phyloP scores from a whole-genome alignment of 192 early-diverging fungal species.

The Coemansia biformis region DNA sequence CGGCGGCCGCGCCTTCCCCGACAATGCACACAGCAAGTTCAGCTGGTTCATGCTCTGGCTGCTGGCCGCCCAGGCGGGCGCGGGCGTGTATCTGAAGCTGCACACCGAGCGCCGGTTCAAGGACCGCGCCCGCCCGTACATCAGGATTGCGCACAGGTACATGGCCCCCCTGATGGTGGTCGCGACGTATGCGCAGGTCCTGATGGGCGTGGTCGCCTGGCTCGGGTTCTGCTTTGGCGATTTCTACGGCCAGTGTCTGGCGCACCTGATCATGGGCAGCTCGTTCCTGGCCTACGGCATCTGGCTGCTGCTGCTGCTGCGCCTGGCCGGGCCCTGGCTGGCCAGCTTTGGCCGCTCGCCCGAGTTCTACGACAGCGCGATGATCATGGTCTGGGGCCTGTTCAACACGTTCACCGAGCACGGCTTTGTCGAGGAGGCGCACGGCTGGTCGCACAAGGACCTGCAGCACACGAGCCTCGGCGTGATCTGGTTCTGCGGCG shows the following conservation, averaged over 20 bases:
- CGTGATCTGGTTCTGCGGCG: constrained; percentile 64
- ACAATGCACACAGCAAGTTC: constrained; percentile 63
- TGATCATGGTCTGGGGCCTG: constrained; percentile 62
- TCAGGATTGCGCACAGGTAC: constrained; percentile 51
- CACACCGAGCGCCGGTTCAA: constrained; percentile 56
- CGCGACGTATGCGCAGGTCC: constrained; percentile 60
- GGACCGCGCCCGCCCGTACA: constrained; percentile 49
- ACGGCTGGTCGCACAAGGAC: constrained; percentile 62
- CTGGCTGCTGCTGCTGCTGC: constrained; percentile 53
- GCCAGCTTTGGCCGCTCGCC: constrained; percentile 53
- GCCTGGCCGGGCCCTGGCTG: constrained; percentile 58
- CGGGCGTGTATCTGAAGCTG: constrained; percentile 58
- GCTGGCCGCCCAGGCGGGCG: constrained; percentile 47
- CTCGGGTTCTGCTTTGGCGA: constrained; percentile 62
- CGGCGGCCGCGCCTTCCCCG: constrained; percentile 56
- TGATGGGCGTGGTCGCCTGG: constrained; percentile 60
- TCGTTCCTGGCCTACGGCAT: constrained; percentile 66
- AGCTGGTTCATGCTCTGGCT: constrained; percentile 57
- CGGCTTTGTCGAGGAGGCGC: constrained; percentile 48
- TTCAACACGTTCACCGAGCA: constrained; percentile 70
- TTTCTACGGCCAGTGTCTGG: constrained; percentile 60
- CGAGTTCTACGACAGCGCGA: constrained; percentile 64
- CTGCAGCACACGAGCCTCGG: constrained; percentile 65
- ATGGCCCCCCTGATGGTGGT: constrained; percentile 52
- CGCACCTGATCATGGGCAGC: constrained; percentile 69